Evolutionary conservation across 2,329 filamentous ascomycete species (phyloP).

Genomic region (Botrytis elliptica): DNA sequence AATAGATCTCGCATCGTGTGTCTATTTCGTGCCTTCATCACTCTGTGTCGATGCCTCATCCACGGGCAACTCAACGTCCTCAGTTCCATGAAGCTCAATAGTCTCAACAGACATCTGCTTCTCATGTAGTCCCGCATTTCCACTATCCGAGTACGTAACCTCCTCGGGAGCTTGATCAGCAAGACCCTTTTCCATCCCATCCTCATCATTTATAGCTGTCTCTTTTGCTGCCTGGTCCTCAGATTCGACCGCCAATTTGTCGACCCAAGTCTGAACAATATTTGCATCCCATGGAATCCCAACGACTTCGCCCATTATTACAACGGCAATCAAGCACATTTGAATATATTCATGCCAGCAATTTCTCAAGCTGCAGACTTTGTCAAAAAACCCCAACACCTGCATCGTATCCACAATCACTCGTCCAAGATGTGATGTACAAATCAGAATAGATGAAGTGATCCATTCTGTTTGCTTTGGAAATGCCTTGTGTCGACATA

Average conservation of each 20-base stretch:
- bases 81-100: not conserved
- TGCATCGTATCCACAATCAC: not conserved
- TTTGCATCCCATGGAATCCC: not conserved
- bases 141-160: not conserved
- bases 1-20: not conserved
- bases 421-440: not conserved
- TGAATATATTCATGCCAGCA: not conserved
- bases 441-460: not conserved
- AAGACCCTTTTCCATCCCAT: not conserved
- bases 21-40: not conserved
- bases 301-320: not conserved
- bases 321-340: not conserved
- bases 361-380: not conserved
- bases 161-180: not conserved
- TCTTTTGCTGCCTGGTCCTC: not conserved
- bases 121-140: not conserved
- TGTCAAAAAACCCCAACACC: not conserved
- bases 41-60: not conserved
- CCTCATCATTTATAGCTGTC: not conserved
- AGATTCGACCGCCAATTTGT: not conserved
- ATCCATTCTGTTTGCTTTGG: not conserved
- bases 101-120: not conserved
- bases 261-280: not conserved
- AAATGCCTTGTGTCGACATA: not conserved
- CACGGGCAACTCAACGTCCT: not conserved